Percentiles rank a stretch among this genome's conserved stretches.
Evolutionary conservation across 164 flowering plant genomes (phyloP).

Genomic region (Protea cynaroides): DNA sequence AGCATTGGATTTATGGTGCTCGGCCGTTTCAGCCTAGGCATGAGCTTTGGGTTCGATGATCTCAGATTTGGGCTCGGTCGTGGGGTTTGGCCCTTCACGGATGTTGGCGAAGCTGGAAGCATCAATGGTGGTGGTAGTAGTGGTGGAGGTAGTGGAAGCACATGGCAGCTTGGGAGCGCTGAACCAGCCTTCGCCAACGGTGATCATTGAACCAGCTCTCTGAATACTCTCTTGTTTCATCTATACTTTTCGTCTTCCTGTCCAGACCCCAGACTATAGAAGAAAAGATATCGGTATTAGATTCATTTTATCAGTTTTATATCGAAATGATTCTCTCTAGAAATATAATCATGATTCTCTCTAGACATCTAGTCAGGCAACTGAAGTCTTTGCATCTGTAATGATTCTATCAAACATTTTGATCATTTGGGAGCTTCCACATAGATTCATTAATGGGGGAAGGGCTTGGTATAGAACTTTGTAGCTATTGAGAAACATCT

Average conservation of each 20-base stretch:
- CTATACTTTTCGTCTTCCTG: no score
- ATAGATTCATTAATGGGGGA: constrained; percentile 42
- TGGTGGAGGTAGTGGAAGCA: no score
- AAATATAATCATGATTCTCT: no score
- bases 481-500: constrained; percentile 64
- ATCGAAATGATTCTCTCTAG: no score
- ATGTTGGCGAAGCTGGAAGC: constrained; percentile 15
- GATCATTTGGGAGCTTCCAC: constrained; percentile 62
- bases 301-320: no score
- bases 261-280: no score
- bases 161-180: constrained; percentile 53
- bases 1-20: constrained; percentile 34
- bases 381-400: constrained; percentile 68
- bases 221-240: no score
- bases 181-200: constrained; percentile 33
- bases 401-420: constrained; percentile 61
- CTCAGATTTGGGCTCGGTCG: constrained; percentile 40
- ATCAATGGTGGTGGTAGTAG: no score
- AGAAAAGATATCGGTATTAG: no score
- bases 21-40: constrained; percentile 50
- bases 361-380: constrained; percentile 54
- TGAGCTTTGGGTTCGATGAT: constrained; percentile 39
- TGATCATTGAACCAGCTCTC: no score
- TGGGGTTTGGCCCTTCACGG: constrained; percentile 40
- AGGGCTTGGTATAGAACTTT: constrained; percentile 41